These are phyloP conservation scores for Paxillus rubicundulus DNA, from an alignment of 768 basidiomycete species.

Conservation along the genomic window DNA sequence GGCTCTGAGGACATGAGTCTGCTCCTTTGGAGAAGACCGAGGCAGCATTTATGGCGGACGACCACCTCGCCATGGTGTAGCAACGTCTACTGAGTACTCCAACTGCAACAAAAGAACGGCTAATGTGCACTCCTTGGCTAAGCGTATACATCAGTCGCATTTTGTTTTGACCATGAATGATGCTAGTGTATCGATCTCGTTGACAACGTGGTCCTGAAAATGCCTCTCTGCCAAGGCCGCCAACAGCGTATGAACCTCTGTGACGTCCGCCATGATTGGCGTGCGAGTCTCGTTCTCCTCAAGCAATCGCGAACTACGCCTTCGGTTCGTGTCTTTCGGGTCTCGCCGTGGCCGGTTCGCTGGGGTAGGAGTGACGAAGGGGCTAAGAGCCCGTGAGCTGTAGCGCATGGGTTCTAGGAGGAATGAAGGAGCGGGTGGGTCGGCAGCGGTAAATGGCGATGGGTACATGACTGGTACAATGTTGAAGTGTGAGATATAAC, in stretches of 20 bases:
- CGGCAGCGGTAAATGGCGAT: conserved; percentile 60
- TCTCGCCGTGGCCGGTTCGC: conserved; percentile 76
- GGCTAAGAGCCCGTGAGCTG: conserved; percentile 50
- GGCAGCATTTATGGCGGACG: too few species aligned
- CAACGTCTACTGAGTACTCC: too few species aligned
- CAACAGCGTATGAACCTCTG: conserved; percentile 63
- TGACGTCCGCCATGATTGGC: conserved; percentile 68
- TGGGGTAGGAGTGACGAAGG: conserved; percentile 46
- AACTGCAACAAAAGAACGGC: too few species aligned
- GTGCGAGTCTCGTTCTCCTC: conserved; percentile 61
- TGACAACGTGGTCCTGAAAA: conserved; percentile 58
- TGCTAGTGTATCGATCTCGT: conserved; percentile 80
- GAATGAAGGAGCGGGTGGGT: conserved; percentile 67
- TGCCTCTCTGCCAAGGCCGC: conserved; percentile 72
- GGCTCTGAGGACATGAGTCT: too few species aligned
- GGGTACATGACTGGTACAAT: conserved; percentile 70
- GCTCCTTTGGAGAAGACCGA: too few species aligned
- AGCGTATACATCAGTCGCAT: conserved; percentile 36
- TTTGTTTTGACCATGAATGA: conserved; percentile 76
- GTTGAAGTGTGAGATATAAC: conserved; percentile 72
- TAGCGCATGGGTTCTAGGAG: conserved; percentile 51
- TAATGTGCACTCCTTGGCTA: too few species aligned
- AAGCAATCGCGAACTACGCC: conserved; percentile 68
- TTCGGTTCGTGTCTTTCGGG: conserved; percentile 53
- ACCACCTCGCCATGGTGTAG: too few species aligned